Base-by-base conservation (phyloP, 192 early-diverging fungal genomes). In the Paraglomus brasilianum region DNA sequence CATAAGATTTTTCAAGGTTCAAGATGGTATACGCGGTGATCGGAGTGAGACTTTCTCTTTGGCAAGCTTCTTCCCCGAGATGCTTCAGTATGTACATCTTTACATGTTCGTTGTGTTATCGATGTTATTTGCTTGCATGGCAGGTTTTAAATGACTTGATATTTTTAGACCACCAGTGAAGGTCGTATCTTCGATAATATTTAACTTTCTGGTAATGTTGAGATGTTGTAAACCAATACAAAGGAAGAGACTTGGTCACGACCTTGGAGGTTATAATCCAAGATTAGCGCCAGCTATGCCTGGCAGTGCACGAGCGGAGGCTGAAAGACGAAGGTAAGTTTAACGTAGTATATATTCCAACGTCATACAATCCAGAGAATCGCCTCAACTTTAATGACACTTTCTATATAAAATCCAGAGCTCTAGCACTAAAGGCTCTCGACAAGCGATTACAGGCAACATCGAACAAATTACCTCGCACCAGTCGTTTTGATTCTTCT, bases 31-130 rank as follows among this genome's bases (percentile, higher is more conserved):
- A 15, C 78, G 77, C 44, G 96, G 96, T 50, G 96, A 96, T 71
- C 86, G 91, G 22, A 91, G 90, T 73, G 94, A 95, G 47, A 88
- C 93, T 1, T 98, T 98, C 85, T 88, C 89, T 0, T 90, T 98
- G 64, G 84, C 80, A 1, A 92, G 91, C 17, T 96, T 98, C 66
- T 98, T 93, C 75, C 96, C 96, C 4, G 92, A 94, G 48, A 76
- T 85, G 52, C 69, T 89, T 13, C 88, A 90, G 89, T 91, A 76
- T 77, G 83, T 74, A 2, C 24, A n/a, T 24, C 4, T 48, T n/a
- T 42, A 8, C 14, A 40, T 39, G 39, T 56, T 9, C 19, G 42
- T 43, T 41, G 43, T 24, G 21, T 41, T 57, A 24, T n/a, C 8
- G 11, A 1, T 47, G 13, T 40, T 11, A 42, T 49, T 51, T 8